Evolutionary conservation across 2,329 filamentous ascomycete species (phyloP), one percentile per base, ranked within the genome.

Genomic region (Sporothrix variecibatus): DNA sequence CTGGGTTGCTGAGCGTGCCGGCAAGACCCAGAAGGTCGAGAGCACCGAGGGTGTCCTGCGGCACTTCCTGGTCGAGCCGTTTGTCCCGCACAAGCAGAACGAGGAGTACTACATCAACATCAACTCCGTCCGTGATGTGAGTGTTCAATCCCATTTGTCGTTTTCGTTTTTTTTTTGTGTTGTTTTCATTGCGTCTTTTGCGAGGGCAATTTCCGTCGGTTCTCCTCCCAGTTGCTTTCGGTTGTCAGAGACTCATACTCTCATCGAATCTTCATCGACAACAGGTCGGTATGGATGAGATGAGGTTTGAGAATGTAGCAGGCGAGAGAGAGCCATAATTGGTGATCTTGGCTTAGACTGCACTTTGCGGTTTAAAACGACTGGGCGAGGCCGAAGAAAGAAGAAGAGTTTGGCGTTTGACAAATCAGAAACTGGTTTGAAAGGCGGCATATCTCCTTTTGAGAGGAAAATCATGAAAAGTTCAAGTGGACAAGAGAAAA

Each of bases 91-190:
- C 86, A 93, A 95, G 78, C 90, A 94, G 80, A 92, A 94, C 84
- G 98, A 95, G 78, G 96, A 99, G 86, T 98, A 98, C 88, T 99
- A 99, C 87, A 97, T 99, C 88, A 98, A 98, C 91, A 99, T 99
- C 88, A 96, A 98, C 90, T 98, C 96, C 77, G 95, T 97, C 82
- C 93, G 96, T 88, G 96, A 98, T 92, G 96, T 98, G 91, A 91
- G 94, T 91, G 78, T 76, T 72, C 72, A 77, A 51, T 51, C 65
- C 23, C 17, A n/a, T 28, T 60, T 43, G 40, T 68, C 23, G 28
- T 56, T 58, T 53, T 8, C 17, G 20, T 68, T 28, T 73, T 65
- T 71, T 28, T 68, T 28, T 73, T 65, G 67, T 28, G 23, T 1
- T 71, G 11, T 20, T 31, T 8, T 53, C 26, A 38, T 64, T 40